phyloP scores from a whole-genome alignment of 2,329 filamentous ascomycete genomes.

The Microdochium bolleyi region DNA sequence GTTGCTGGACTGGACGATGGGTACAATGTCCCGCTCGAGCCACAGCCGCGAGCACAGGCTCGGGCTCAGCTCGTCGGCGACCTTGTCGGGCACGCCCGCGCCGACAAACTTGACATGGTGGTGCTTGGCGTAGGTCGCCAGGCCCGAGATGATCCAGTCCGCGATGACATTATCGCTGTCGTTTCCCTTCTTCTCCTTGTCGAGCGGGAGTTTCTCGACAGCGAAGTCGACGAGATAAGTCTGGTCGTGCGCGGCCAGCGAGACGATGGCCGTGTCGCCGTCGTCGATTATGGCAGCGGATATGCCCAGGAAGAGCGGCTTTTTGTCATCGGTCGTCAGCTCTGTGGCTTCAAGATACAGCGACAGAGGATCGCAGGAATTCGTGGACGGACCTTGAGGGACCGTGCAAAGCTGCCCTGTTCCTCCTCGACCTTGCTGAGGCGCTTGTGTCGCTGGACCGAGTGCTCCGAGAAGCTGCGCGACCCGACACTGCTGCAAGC shows the following conservation, averaged over 20 bases:
- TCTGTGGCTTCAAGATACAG: background rate
- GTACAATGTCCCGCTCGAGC: slow-evolving; percentile 69
- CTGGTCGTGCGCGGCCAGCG: slow-evolving; percentile 49
- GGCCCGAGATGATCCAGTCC: slow-evolving; percentile 48
- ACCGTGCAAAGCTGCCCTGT: background rate
- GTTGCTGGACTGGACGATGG: slow-evolving; percentile 52
- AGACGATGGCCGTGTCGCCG: slow-evolving; percentile 32
- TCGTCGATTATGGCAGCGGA: slow-evolving; percentile 27
- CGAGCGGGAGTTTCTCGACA: slow-evolving; percentile 28
- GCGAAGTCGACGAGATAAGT: slow-evolving; percentile 53
- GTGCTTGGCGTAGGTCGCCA: slow-evolving; percentile 52
- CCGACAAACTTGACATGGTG: slow-evolving; percentile 71
- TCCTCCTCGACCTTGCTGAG: background rate
- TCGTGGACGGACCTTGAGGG: background rate
- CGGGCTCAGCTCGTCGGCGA: slow-evolving; percentile 53
- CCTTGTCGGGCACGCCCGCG: slow-evolving; percentile 53
- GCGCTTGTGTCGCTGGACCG: background rate
- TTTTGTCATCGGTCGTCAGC: background rate
- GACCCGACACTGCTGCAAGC: background rate
- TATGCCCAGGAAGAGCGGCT: slow-evolving; percentile 35
- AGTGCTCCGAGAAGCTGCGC: background rate
- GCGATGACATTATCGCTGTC: slow-evolving; percentile 39
- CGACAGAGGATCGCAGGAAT: background rate
- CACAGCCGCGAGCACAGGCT: slow-evolving; percentile 63
- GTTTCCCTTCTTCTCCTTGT: slow-evolving; percentile 2